Percentiles rank a stretch among this genome's conserved stretches.
These are phyloP conservation scores for Paramecium sexaurelia DNA, from an alignment of 73 alveolate species.

Conservation along the genomic window DNA sequence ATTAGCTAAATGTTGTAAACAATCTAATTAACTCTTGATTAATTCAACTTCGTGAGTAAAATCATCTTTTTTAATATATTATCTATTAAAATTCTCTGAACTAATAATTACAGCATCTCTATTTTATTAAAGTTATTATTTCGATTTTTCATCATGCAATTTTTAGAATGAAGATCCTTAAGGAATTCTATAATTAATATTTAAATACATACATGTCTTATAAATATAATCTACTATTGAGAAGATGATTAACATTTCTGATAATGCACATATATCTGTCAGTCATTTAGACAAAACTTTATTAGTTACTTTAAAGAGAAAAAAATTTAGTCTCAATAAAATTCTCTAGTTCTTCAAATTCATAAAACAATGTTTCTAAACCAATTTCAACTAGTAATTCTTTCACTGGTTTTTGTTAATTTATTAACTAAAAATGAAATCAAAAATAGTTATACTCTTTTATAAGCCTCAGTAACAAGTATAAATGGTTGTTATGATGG, in stretches of 20 bases:
- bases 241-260: background rate
- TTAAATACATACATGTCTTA: background rate
- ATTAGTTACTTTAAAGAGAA: background rate
- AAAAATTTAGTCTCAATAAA: background rate
- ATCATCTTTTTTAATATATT: slow-evolving; percentile 20
- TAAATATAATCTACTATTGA: background rate
- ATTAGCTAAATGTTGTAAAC: background rate
- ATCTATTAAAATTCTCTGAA: slow-evolving; percentile 48
- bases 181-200: background rate
- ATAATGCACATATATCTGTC: background rate
- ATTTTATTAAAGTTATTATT: background rate
- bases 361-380: background rate
- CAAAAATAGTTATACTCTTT: background rate
- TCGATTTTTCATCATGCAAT: background rate
- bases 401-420: background rate
- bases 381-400: slow-evolving; percentile 28
- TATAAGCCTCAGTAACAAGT: slow-evolving; percentile 10
- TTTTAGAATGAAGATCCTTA: background rate
- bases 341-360: background rate
- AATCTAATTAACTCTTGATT: background rate
- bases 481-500: background rate
- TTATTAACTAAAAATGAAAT: background rate
- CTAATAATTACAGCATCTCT: background rate
- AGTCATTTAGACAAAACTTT: background rate
- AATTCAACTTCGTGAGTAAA: slow-evolving; percentile 12